phyloP scores from a whole-genome alignment of 768 basidiomycete genomes.

The Holtermanniella nyarrowii region DNA sequence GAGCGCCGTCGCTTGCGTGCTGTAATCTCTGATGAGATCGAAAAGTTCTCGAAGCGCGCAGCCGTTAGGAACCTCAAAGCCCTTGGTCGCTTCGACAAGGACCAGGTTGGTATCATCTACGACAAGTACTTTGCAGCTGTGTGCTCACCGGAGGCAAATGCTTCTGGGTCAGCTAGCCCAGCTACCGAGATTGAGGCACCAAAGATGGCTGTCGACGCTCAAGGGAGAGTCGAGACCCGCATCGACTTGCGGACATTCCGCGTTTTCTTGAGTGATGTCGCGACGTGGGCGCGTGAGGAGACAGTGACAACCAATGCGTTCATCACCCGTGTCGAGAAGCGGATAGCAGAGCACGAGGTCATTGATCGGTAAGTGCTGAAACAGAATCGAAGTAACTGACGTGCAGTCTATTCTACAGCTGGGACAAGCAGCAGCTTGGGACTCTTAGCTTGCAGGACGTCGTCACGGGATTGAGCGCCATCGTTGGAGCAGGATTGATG shows the following conservation, averaged over 20 bases:
- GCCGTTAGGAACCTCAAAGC: slow-evolving; percentile 76
- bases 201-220: slow-evolving; percentile 42
- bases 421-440: slow-evolving; percentile 73
- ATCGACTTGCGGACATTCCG: slow-evolving; percentile 77
- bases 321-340: slow-evolving; percentile 76
- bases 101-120: slow-evolving; percentile 79
- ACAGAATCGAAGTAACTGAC: neutral
- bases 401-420: slow-evolving; percentile 69
- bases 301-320: slow-evolving; percentile 86
- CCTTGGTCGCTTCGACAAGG: slow-evolving; percentile 71
- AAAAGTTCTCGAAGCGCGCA: slow-evolving; percentile 84
- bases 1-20: slow-evolving; percentile 78
- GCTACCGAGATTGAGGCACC: slow-evolving; percentile 18
- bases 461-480: slow-evolving; percentile 73
- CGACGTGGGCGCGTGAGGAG: slow-evolving; percentile 92
- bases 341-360: slow-evolving; percentile 90
- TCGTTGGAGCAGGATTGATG: slow-evolving; percentile 96
- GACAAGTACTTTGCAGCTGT: slow-evolving; percentile 55
- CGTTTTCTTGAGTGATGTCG: slow-evolving; percentile 80
- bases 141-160: slow-evolving; percentile 44
- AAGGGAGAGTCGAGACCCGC: slow-evolving; percentile 78
- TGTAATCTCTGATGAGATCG: slow-evolving; percentile 85
- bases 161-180: slow-evolving; percentile 2
- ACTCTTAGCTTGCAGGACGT: slow-evolving; percentile 77
- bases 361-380: slow-evolving; percentile 54